Percentiles rank a stretch among this genome's conserved stretches.
Evolutionary conservation across 768 basidiomycete species (phyloP).

Genomic region (Boletus pseudo-olivaceus): DNA sequence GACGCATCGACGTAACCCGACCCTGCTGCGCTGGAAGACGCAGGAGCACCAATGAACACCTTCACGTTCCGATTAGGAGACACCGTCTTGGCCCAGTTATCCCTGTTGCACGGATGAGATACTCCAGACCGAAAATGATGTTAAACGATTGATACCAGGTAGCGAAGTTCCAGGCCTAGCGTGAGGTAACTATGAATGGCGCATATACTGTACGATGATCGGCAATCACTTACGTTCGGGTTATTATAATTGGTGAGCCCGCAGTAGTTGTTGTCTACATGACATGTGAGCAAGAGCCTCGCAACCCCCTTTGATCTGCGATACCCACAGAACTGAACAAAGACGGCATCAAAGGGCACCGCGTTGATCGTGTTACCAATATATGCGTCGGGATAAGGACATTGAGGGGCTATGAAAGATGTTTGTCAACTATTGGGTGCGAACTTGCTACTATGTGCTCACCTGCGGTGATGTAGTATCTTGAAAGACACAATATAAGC

Average conservation of each 20-base stretch:
- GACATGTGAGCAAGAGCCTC: background rate
- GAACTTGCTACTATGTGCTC: background rate
- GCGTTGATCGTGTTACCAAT: constrained; percentile 40
- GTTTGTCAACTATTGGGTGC: background rate
- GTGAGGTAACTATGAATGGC: background rate
- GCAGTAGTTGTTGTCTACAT: constrained; percentile 48
- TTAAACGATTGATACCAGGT: constrained; percentile 32
- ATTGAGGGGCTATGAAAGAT: constrained; percentile 34
- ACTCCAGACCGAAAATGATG: background rate
- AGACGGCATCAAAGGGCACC: constrained; percentile 46
- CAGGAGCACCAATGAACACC: constrained; percentile 49
- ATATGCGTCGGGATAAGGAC: constrained; percentile 48
- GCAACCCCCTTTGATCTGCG: background rate
- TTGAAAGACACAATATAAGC: constrained; percentile 17
- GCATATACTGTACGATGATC: background rate
- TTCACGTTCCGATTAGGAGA: constrained; percentile 47
- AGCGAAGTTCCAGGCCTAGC: constrained; percentile 47
- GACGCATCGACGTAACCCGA: constrained; percentile 40
- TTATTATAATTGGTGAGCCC: constrained; percentile 43
- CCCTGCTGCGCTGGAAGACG: constrained; percentile 40
- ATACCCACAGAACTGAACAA: constrained; percentile 45
- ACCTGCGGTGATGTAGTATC: constrained; percentile 45
- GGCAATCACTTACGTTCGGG: constrained; percentile 31
- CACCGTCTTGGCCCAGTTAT: constrained; percentile 44
- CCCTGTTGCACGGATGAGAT: constrained; percentile 32